phyloP scores from a whole-genome alignment of 495 filamentous ascomycete species.

The Xylaria scruposa region DNA sequence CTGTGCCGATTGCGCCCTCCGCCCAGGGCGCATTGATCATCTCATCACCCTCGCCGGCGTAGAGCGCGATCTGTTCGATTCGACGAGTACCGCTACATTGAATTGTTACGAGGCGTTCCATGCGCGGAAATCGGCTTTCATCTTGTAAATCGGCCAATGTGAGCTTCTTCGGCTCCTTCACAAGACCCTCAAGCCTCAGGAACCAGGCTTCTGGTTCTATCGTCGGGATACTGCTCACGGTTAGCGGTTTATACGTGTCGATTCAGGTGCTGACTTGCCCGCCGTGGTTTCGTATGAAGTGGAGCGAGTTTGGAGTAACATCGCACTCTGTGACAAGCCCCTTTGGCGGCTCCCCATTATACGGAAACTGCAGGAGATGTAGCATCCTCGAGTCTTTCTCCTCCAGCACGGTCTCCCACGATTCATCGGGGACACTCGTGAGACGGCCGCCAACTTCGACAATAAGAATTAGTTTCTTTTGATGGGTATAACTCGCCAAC shows the following conservation, averaged over 20 bases:
- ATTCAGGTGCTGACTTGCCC: constrained; percentile 27
- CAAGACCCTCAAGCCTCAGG: constrained; percentile 62
- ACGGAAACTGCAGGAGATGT: constrained; percentile 73
- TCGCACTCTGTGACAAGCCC: constrained; percentile 53
- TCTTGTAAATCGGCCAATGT: constrained; percentile 65
- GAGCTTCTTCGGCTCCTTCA: constrained; percentile 58
- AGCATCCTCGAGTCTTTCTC: constrained; percentile 72
- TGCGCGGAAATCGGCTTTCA: constrained; percentile 60
- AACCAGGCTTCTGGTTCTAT: constrained; percentile 62
- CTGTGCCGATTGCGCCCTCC: constrained; percentile 72
- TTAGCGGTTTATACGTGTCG: neutral
- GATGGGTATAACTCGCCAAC: neutral
- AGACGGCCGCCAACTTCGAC: constrained; percentile 55
- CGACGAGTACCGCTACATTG: constrained; percentile 74
- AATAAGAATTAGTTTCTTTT: neutral
- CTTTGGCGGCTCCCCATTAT: constrained; percentile 71
- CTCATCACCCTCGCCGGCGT: constrained; percentile 71
- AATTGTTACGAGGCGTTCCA: constrained; percentile 62
- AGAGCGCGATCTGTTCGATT: constrained; percentile 68
- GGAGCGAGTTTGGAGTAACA: constrained; percentile 65
- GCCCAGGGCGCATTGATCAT: constrained; percentile 72
- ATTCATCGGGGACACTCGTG: constrained; percentile 55
- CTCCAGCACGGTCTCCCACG: constrained; percentile 62
- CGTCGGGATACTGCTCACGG: constrained; percentile 58
- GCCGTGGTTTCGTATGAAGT: constrained; percentile 73